A percentile compares a stretch with the other conserved stretches of the same genome.
These are phyloP conservation scores for Paspalum notatum DNA, from an alignment of 176 grass and related monocot genomes.

Conservation along the genomic window DNA sequence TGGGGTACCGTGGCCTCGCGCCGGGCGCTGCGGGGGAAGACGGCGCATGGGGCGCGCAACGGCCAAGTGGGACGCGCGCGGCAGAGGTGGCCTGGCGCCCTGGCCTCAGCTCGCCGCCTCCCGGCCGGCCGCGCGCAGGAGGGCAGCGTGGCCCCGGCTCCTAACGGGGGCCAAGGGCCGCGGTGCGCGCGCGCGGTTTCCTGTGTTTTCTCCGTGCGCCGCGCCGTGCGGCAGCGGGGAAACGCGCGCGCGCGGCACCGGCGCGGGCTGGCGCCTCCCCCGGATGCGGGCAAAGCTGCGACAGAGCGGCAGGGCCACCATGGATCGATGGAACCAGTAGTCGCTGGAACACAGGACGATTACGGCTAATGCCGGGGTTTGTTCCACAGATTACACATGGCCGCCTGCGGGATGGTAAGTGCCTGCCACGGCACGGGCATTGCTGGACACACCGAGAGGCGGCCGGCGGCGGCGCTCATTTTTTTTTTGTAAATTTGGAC, in stretches of 20 bases:
- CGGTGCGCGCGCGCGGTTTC: neutral
- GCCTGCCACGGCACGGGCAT: too few relatives aligned
- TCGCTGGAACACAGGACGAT: too few relatives aligned
- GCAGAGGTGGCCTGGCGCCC: neutral
- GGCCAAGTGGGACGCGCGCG: neutral
- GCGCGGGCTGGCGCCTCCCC: conserved; percentile 39
- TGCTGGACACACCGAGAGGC: too few relatives aligned
- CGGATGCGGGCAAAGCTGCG: conserved; percentile 37
- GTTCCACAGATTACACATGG: too few relatives aligned
- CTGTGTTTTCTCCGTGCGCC: neutral
- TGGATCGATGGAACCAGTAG: too few relatives aligned
- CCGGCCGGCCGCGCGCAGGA: conserved; percentile 19
- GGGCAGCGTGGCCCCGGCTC: neutral
- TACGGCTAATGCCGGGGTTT: too few relatives aligned
- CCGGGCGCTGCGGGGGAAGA: too few relatives aligned
- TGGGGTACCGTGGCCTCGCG: too few relatives aligned
- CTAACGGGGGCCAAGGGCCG: conserved; percentile 18
- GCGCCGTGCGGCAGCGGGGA: neutral
- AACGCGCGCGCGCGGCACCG: neutral
- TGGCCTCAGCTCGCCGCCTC: neutral
- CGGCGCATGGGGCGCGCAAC: conserved; percentile 40
- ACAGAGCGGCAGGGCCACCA: neutral
- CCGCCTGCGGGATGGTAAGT: too few relatives aligned
- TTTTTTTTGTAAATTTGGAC: too few relatives aligned
- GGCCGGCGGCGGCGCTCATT: too few relatives aligned